A percentile compares a stretch with the other conserved stretches of the same genome.
phyloP scores from a whole-genome alignment of 2,329 filamentous ascomycete species.

The Penicillium sp. region DNA sequence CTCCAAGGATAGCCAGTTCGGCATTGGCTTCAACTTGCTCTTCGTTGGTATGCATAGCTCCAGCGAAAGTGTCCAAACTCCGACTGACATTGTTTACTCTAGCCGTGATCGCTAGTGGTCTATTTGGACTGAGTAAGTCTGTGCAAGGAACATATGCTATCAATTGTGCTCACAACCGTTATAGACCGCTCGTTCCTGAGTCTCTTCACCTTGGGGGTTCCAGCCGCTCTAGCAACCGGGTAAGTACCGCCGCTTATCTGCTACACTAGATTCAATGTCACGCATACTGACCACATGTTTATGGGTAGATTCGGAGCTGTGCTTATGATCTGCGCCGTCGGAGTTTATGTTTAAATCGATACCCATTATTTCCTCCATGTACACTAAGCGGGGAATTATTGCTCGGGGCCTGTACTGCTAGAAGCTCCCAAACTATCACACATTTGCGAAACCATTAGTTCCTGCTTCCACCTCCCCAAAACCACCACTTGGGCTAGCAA shows the following conservation, averaged over 20 bases:
- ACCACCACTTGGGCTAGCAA: constrained; percentile 3
- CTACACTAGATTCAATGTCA: neutral
- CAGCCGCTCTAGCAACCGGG: constrained; percentile 87
- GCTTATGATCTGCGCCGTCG: constrained; percentile 98
- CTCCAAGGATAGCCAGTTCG: constrained; percentile 80
- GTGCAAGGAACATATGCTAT: neutral
- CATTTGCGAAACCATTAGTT: constrained; percentile 7
- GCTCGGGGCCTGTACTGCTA: constrained; percentile 33
- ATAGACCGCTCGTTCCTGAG: constrained; percentile 79
- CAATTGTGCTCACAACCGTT: constrained; percentile 9
- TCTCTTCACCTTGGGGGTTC: constrained; percentile 75
- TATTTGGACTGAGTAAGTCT: constrained; percentile 80
- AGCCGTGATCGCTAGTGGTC: constrained; percentile 69
- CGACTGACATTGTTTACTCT: constrained; percentile 16
- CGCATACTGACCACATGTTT: neutral
- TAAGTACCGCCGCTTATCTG: constrained; percentile 52
- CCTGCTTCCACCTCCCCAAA: neutral
- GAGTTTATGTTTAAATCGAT: constrained; percentile 82
- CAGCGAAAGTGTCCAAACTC: neutral
- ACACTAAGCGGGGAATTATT: constrained; percentile 34
- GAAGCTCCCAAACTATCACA: constrained; percentile 27
- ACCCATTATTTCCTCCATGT: constrained; percentile 34
- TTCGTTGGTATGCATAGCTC: constrained; percentile 55
- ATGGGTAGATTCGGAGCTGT: constrained; percentile 78
- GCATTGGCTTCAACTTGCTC: constrained; percentile 74